Percentiles rank a stretch among this genome's conserved stretches.
Evolutionary conservation across 2,329 filamentous ascomycete genomes (phyloP).

Genomic region (Colletotrichum lini): DNA sequence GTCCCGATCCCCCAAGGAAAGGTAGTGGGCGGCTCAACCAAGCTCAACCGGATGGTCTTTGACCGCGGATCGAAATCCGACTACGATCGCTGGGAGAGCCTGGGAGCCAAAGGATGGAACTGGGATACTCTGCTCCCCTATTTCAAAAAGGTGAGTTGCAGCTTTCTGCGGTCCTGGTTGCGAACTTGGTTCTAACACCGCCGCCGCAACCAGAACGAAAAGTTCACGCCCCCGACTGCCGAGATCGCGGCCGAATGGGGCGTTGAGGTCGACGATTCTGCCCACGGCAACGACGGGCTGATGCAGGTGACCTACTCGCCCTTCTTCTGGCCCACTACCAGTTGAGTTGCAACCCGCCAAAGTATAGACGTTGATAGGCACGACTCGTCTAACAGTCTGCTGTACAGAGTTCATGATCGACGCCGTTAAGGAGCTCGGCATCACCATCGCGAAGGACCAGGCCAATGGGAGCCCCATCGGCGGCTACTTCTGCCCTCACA

Average conservation of each 20-base stretch:
- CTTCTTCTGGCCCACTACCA: slow-evolving; percentile 51
- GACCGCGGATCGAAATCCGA: slow-evolving; percentile 48
- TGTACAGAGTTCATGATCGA: slow-evolving; percentile 41
- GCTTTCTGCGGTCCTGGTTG: too few relatives aligned
- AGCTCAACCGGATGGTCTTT: slow-evolving; percentile 52
- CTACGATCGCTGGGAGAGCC: slow-evolving; percentile 54
- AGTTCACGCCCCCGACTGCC: slow-evolving; percentile 46
- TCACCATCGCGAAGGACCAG: slow-evolving; percentile 39
- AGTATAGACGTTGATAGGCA: neutral
- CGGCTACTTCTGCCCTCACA: slow-evolving; percentile 46
- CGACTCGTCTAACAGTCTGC: neutral
- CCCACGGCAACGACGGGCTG: slow-evolving; percentile 47
- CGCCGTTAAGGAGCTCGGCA: slow-evolving; percentile 44
- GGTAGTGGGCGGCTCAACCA: slow-evolving; percentile 49
- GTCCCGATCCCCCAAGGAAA: slow-evolving; percentile 31
- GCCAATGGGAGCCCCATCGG: slow-evolving; percentile 42
- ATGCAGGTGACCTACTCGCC: slow-evolving; percentile 50
- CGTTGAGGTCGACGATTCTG: slow-evolving; percentile 47
- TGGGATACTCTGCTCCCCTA: slow-evolving; percentile 53
- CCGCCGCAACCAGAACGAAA: slow-evolving; percentile 18
- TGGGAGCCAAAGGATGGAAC: slow-evolving; percentile 56
- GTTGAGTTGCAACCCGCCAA: slow-evolving; percentile 27
- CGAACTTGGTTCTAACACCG: neutral
- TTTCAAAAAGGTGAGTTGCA: slow-evolving; percentile 48
- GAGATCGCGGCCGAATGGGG: slow-evolving; percentile 47